phyloP scores from a whole-genome alignment of 2,329 filamentous ascomycete species.

The Didymosphaeria variabile region DNA sequence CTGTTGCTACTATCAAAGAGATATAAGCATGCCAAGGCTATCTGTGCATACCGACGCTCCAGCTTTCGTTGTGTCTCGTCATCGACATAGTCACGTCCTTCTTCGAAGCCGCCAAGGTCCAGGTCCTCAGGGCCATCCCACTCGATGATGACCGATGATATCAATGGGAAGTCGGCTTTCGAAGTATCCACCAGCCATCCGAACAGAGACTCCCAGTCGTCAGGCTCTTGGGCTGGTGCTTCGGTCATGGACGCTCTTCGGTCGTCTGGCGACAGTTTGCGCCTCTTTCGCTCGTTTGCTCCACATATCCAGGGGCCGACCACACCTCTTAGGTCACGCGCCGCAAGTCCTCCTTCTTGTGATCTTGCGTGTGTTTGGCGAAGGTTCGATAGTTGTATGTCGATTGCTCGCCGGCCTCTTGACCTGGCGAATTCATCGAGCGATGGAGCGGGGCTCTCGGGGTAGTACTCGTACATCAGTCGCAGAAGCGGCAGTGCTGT shows the following conservation, averaged over 20 bases:
- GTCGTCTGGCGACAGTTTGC: slow-evolving; percentile 51
- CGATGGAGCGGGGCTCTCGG: slow-evolving; percentile 60
- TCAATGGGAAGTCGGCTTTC: slow-evolving; percentile 67
- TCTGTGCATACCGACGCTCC: slow-evolving; percentile 71
- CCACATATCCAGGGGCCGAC: slow-evolving; percentile 79
- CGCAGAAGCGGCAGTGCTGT: slow-evolving; percentile 74
- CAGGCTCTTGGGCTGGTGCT: slow-evolving; percentile 30
- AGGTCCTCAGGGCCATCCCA: slow-evolving; percentile 79
- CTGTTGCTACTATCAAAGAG: slow-evolving; percentile 67
- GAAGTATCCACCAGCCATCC: slow-evolving; percentile 72
- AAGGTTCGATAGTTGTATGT: slow-evolving; percentile 62
- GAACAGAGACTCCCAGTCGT: slow-evolving; percentile 74
- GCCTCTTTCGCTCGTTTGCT: slow-evolving; percentile 65
- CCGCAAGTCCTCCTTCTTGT: slow-evolving; percentile 52
- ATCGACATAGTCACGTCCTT: slow-evolving; percentile 63
- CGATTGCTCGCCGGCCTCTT: slow-evolving; percentile 66
- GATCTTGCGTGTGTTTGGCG: slow-evolving; percentile 20
- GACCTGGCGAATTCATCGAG: slow-evolving; percentile 72
- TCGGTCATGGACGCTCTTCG: slow-evolving; percentile 48
- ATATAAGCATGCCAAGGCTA: slow-evolving; percentile 74
- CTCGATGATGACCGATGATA: slow-evolving; percentile 70
- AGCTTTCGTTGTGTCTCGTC: slow-evolving; percentile 69
- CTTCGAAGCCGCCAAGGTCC: slow-evolving; percentile 69
- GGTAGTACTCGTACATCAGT: slow-evolving; percentile 75
- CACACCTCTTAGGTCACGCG: slow-evolving; percentile 72